A percentile compares a stretch with the other conserved stretches of the same genome.
These are phyloP conservation scores for Olyra latifolia DNA, from an alignment of 176 grass and related monocot genomes.

Conservation along the genomic window DNA sequence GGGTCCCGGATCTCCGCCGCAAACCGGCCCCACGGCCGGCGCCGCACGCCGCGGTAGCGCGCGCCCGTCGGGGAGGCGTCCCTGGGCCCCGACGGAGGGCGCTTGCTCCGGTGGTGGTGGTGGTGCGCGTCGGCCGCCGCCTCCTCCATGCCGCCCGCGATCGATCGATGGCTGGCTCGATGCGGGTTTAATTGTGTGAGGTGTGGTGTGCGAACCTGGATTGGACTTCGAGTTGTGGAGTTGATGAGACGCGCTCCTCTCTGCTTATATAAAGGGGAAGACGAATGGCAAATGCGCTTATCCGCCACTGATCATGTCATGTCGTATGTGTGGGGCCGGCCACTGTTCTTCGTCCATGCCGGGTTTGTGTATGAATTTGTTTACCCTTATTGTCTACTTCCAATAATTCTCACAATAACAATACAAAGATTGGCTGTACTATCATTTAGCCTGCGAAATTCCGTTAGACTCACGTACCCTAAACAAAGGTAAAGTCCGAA, in stretches of 20 bases:
- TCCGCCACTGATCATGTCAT: too few relatives aligned
- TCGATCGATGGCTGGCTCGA: not conserved
- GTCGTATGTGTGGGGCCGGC: too few relatives aligned
- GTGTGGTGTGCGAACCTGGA: not conserved
- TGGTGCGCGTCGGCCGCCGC: constrained; percentile 3
- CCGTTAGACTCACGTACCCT: too few relatives aligned
- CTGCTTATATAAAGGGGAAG: too few relatives aligned
- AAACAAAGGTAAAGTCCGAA: too few relatives aligned
- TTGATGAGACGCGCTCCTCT: not conserved
- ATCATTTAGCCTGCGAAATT: too few relatives aligned
- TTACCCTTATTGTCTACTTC: too few relatives aligned
- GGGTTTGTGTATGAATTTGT: too few relatives aligned
- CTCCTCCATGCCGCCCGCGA: constrained; percentile 40
- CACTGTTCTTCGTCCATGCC: too few relatives aligned
- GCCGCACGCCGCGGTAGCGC: constrained; percentile 84
- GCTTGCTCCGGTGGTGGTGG: constrained; percentile 30
- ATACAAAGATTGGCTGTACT: too few relatives aligned
- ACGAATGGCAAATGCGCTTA: too few relatives aligned
- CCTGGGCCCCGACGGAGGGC: constrained; percentile 7
- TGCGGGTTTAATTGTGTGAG: not conserved
- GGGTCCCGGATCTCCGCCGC: constrained; percentile 97
- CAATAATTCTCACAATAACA: too few relatives aligned
- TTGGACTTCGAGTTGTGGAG: not conserved
- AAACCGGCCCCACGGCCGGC: constrained; percentile 91
- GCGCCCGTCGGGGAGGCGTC: constrained; percentile 1